phyloP scores from a whole-genome alignment of 345 rosid genomes.

The Citrus trifoliata region DNA sequence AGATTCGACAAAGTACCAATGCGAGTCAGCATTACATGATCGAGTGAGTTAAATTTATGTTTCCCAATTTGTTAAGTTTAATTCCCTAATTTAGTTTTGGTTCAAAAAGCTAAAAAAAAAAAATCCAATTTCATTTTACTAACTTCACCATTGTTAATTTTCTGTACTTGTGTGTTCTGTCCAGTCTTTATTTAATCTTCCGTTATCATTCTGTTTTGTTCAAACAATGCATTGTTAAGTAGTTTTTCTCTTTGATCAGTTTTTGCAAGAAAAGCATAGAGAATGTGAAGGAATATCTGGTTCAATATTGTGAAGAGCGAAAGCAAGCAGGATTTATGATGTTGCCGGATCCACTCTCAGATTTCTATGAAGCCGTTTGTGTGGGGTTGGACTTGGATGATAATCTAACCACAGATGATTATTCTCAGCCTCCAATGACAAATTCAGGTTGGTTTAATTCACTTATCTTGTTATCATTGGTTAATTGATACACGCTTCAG shows the following conservation, averaged over 20 bases:
- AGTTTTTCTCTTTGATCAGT: constrained; percentile 25
- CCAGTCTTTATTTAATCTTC: background rate
- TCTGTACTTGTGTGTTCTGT: background rate
- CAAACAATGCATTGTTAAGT: background rate
- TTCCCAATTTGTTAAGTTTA: background rate
- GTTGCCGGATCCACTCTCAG: constrained; percentile 44
- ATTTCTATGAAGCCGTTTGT: constrained; percentile 43
- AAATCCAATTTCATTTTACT: background rate
- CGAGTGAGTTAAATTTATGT: constrained; percentile 35
- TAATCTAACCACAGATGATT: constrained; percentile 1
- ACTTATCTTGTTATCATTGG: background rate
- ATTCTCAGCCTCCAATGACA: constrained; percentile 10
- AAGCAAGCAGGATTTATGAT: constrained; percentile 34
- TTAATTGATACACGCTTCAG: background rate
- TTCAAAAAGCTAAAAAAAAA: no score
- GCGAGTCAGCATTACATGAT: constrained; percentile 27
- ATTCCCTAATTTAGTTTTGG: background rate
- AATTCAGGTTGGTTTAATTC: constrained; percentile 21
- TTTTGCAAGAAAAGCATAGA: constrained; percentile 31
- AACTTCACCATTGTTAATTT: background rate
- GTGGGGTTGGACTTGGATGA: constrained; percentile 31
- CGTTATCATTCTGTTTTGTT: background rate
- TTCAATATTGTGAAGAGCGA: constrained; percentile 36
- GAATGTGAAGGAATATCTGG: constrained; percentile 42
- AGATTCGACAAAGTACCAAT: constrained; percentile 1